Evolutionary conservation across 1,139 yeast species (phyloP).

Genomic region (Geotrichum carabidarum): DNA sequence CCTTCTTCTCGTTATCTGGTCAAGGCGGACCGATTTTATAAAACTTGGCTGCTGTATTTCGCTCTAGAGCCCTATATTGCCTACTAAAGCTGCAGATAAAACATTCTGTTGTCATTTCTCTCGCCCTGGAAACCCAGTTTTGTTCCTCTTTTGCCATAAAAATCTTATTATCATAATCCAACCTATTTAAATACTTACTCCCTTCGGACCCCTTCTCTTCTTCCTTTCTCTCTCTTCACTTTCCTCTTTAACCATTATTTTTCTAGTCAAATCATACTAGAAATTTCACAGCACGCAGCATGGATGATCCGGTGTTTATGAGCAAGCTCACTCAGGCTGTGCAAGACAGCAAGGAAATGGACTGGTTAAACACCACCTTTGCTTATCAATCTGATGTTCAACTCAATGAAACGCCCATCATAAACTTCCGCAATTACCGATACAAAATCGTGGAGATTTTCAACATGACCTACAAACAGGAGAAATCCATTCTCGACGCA

Average conservation of each 20-base stretch:
- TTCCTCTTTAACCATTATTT: neutral
- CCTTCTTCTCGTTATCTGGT: too few relatives aligned
- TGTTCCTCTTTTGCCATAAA: too few relatives aligned
- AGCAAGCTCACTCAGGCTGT: conserved; percentile 15
- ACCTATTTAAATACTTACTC: too few relatives aligned
- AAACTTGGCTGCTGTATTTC: too few relatives aligned
- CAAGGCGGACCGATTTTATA: too few relatives aligned
- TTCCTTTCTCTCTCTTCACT: neutral
- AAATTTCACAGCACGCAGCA: neutral
- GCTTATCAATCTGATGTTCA: conserved; percentile 11
- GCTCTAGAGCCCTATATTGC: too few relatives aligned
- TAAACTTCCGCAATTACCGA: conserved; percentile 20
- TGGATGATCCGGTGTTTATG: conserved; percentile 18
- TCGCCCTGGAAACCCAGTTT: too few relatives aligned
- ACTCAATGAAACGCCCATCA: conserved; percentile 19
- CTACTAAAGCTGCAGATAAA: too few relatives aligned
- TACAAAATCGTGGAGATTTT: conserved; percentile 21
- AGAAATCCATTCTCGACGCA: conserved; percentile 18
- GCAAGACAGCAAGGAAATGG: conserved; percentile 14
- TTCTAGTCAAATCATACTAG: too few relatives aligned
- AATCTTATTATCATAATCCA: too few relatives aligned
- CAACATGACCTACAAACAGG: conserved; percentile 20
- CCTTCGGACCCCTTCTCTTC: too few relatives aligned
- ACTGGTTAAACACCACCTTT: conserved; percentile 17
- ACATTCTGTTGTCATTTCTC: too few relatives aligned